Percentiles rank a stretch among this genome's conserved stretches.
Conservation (phyloP, 495 filamentous ascomycete species). For the Articulospora tetracladia region DNA sequence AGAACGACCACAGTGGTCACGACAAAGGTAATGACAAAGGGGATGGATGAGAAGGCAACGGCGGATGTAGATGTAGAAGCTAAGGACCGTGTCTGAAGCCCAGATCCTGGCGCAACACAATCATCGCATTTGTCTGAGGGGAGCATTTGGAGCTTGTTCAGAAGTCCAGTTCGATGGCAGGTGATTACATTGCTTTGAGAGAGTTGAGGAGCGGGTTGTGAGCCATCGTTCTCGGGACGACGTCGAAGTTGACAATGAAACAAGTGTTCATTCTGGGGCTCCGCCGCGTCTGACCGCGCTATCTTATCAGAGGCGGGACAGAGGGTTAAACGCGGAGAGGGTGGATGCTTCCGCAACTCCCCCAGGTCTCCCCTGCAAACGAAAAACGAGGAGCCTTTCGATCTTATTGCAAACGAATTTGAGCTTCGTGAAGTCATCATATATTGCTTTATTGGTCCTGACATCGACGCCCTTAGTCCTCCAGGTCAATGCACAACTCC, state of each 20-base stretch:
- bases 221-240: neutral
- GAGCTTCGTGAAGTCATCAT: too few relatives aligned
- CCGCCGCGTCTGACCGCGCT: too few relatives aligned
- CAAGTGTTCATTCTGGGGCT: too few relatives aligned
- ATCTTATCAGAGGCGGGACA: too few relatives aligned
- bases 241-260: neutral
- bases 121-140: conserved; percentile 23
- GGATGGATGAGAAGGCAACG: conserved; percentile 43
- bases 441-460: too few relatives aligned
- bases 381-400: too few relatives aligned
- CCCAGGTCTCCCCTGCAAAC: too few relatives aligned
- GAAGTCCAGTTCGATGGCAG: conserved; percentile 3
- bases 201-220: neutral
- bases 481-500: too few relatives aligned
- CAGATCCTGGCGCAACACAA: conserved; percentile 11
- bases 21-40: conserved; percentile 60
- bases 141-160: conserved; percentile 18
- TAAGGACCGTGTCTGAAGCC: conserved; percentile 1
- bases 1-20: conserved; percentile 51
- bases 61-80: conserved; percentile 17
- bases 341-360: too few relatives aligned
- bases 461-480: too few relatives aligned
- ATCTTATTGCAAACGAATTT: too few relatives aligned
- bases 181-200: conserved; percentile 8
- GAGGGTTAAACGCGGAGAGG: too few relatives aligned